These are phyloP conservation scores for Chaetomium fimeti DNA, from an alignment of 495 filamentous ascomycete species.

Conservation along the genomic window DNA sequence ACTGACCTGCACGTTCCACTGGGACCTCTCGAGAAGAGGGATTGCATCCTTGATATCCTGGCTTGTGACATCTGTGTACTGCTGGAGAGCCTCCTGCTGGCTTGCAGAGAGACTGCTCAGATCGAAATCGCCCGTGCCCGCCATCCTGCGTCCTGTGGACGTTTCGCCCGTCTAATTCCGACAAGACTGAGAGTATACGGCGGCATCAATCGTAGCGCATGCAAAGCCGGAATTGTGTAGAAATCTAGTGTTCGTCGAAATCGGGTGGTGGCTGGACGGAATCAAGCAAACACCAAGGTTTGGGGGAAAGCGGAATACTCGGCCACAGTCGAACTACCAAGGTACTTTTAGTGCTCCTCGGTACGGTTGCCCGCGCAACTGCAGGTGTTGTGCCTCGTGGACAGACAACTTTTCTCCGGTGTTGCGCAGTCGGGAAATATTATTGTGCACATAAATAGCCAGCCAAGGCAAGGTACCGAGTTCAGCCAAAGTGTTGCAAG, in stretches of 20 bases:
- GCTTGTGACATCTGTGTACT: conserved; percentile 83
- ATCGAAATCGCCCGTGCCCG: conserved; percentile 51
- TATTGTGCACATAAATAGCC: too few species aligned
- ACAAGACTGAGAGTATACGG: background rate
- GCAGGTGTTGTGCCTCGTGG: too few species aligned
- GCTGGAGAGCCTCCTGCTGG: conserved; percentile 79
- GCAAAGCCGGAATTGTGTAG: background rate
- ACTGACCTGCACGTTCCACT: conserved; percentile 93
- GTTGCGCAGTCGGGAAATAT: too few species aligned
- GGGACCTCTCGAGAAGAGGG: conserved; percentile 73
- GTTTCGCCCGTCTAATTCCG: background rate
- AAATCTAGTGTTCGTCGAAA: background rate
- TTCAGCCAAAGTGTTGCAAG: background rate
- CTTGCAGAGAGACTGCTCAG: conserved; percentile 65
- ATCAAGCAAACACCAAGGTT: too few species aligned
- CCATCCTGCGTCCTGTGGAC: conserved; percentile 28
- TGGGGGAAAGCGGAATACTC: too few species aligned
- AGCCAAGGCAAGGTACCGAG: too few species aligned
- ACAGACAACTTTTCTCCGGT: too few species aligned
- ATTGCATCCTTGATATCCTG: conserved; percentile 77
- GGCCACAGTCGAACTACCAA: too few species aligned
- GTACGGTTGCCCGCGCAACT: too few species aligned
- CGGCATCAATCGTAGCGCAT: background rate
- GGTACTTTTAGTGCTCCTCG: too few species aligned
- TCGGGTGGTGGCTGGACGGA: background rate